phyloP scores from a whole-genome alignment of 1,284 basidiomycete genomes.

The Athelia sp. region DNA sequence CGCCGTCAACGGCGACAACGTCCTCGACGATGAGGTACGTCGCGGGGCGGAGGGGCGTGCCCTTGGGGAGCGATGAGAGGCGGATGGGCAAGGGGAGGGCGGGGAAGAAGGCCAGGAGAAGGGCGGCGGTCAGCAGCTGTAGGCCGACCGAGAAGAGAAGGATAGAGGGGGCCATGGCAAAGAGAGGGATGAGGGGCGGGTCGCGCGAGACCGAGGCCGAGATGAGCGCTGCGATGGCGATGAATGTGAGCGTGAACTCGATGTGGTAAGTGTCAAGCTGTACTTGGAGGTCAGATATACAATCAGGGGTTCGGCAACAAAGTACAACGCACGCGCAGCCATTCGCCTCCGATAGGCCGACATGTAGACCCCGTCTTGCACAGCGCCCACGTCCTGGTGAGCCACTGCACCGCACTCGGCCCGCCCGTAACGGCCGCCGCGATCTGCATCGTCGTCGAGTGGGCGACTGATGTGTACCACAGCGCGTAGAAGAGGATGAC shows the following conservation, averaged over 20 bases:
- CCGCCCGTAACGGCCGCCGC: neutral
- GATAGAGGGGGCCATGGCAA: slow-evolving; percentile 26
- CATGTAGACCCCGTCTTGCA: slow-evolving; percentile 18
- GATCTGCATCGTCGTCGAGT: slow-evolving; percentile 19
- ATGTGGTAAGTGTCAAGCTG: neutral
- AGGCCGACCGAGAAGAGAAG: slow-evolving; percentile 21
- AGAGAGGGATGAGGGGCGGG: slow-evolving; percentile 21
- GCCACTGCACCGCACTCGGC: slow-evolving; percentile 20
- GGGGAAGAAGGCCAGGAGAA: slow-evolving; percentile 1
- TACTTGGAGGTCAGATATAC: neutral
- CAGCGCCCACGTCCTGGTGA: slow-evolving; percentile 20
- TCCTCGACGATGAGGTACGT: slow-evolving; percentile 27
- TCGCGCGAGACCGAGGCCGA: neutral
- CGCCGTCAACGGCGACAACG: slow-evolving; percentile 27
- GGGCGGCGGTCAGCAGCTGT: slow-evolving; percentile 22
- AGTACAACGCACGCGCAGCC: slow-evolving; percentile 18
- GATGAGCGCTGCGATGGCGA: slow-evolving; percentile 15
- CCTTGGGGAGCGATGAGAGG: slow-evolving; percentile 24
- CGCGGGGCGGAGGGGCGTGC: slow-evolving; percentile 22
- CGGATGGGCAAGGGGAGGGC: slow-evolving; percentile 24
- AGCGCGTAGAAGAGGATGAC: slow-evolving; percentile 28
- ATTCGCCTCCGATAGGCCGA: slow-evolving; percentile 19
- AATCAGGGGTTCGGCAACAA: neutral
- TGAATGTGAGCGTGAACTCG: slow-evolving; percentile 10
- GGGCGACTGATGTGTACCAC: slow-evolving; percentile 20